These are phyloP conservation scores for Diplotaxis tenuifolia DNA, from an alignment of 345 rosid species.

Conservation along the genomic window DNA sequence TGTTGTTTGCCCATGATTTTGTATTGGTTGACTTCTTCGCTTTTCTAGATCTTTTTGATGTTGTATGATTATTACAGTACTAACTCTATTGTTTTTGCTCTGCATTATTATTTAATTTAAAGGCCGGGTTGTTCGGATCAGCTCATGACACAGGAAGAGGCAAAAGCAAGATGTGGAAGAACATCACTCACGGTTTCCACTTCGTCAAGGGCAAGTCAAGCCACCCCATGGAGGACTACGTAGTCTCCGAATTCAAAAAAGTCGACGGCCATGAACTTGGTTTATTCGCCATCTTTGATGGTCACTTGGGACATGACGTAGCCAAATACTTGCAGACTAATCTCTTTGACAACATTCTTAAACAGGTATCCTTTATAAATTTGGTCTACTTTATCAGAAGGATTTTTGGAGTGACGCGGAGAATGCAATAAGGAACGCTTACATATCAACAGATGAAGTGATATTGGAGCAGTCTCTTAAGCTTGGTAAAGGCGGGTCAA, in stretches of 20 bases:
- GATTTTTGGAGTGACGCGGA: not conserved
- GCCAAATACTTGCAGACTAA: conserved; percentile 5
- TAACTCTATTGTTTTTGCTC: not conserved
- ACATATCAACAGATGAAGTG: not conserved
- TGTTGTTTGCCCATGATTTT: conserved; percentile 1
- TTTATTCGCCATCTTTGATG: not conserved
- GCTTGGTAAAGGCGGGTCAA: not conserved
- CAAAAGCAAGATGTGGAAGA: conserved; percentile 6
- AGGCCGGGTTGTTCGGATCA: not conserved
- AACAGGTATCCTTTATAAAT: not conserved
- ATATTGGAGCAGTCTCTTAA: not conserved
- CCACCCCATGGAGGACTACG: conserved; percentile 7
- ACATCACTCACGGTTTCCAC: conserved; percentile 3
- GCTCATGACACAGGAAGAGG: not conserved
- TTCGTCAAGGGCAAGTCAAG: not conserved
- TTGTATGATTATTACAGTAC: not conserved
- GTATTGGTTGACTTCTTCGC: not conserved
- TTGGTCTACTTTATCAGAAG: not conserved
- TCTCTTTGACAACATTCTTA: not conserved
- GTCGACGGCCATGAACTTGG: not conserved
- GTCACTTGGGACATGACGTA: conserved; percentile 4
- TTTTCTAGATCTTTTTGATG: not conserved
- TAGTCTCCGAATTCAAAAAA: not conserved
- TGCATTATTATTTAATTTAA: not conserved
- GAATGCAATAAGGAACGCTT: not conserved